Conservation (phyloP, 352 stramenopile species). For the Phytophthora tubulina region DNA sequence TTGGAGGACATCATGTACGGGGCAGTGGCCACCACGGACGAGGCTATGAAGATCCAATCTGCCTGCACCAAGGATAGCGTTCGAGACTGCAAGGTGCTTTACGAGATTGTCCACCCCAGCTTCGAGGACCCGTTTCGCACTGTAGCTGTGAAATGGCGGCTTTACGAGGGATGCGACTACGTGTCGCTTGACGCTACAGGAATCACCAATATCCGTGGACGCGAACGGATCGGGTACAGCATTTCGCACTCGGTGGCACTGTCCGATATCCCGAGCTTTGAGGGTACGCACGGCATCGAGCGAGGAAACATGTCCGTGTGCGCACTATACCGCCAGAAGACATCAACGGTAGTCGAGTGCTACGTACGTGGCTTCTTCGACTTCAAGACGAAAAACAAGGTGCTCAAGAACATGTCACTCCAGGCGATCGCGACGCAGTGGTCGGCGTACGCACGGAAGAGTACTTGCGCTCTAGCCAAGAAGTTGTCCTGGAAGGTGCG, state of each 20-base stretch:
- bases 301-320: conserved; percentile 60
- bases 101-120: conserved; percentile 56
- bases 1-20: conserved; percentile 66
- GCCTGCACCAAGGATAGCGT: conserved; percentile 60
- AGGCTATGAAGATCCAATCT: conserved; percentile 59
- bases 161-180: conserved; percentile 49
- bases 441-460: conserved; percentile 45
- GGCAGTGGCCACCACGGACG: conserved; percentile 45
- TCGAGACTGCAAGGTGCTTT: conserved; percentile 60
- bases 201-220: conserved; percentile 29
- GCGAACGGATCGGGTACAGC: conserved; percentile 52
- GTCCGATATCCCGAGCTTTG: conserved; percentile 43
- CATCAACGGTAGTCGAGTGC: conserved; percentile 48
- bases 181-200: conserved; percentile 50
- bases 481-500: conserved; percentile 48
- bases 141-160: conserved; percentile 50
- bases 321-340: conserved; percentile 50
- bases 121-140: conserved; percentile 63
- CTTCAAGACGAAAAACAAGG: conserved; percentile 42
- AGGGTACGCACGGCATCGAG: conserved; percentile 41
- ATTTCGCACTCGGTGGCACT: conserved; percentile 57
- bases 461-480: conserved; percentile 45
- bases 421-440: conserved; percentile 45
- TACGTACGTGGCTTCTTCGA: conserved; percentile 60
- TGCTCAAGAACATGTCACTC: conserved; percentile 43